phyloP scores from a whole-genome alignment of 441 rosid species.

The Pelargonium fulgidum region DNA sequence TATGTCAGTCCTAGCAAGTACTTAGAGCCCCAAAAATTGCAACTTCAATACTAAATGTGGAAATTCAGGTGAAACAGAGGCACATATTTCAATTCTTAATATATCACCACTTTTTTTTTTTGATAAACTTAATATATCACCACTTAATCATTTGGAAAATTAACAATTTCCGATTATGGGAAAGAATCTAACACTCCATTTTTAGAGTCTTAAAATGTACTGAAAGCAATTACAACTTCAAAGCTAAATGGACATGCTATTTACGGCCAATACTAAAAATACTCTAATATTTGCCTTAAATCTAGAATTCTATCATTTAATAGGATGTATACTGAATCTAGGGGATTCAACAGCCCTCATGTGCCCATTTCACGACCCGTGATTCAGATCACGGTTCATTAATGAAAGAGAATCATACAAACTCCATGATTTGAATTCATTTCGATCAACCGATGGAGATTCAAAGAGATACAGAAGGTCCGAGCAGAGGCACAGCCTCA shows the following conservation, averaged over 20 bases:
- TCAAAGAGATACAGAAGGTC: neutral
- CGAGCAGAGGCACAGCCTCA: neutral
- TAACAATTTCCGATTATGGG: no score
- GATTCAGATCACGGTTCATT: neutral
- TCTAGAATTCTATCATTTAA: no score
- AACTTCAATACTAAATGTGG: neutral
- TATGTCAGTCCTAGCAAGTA: neutral
- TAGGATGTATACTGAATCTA: no score
- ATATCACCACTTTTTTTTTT: no score
- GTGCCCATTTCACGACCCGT: neutral
- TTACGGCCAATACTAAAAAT: no score
- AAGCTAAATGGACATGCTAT: no score
- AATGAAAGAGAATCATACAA: no score
- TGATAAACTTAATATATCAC: no score
- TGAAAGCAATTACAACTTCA: no score
- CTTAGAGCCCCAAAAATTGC: neutral
- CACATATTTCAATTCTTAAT: neutral
- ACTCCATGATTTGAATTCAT: neutral
- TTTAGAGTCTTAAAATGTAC: no score
- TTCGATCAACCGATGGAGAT: neutral
- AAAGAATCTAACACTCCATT: no score
- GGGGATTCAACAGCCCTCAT: neutral
- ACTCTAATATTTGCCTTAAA: no score
- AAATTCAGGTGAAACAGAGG: neutral
- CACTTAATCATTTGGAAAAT: neutral